phyloP scores from a whole-genome alignment of 2,329 filamentous ascomycete species.

The Escovopsis sp. region DNA sequence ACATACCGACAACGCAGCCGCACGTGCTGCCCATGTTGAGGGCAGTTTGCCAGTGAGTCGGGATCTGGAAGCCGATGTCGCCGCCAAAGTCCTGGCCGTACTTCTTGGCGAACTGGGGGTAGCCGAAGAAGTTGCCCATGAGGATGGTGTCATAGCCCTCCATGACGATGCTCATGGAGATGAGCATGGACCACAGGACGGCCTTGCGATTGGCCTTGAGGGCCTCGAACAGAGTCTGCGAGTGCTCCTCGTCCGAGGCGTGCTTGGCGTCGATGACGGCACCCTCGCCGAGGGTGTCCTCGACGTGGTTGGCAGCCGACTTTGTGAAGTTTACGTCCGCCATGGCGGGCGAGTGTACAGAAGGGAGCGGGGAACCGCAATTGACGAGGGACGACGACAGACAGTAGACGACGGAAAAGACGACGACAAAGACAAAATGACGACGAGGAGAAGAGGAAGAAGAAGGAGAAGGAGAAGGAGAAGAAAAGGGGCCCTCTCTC shows the following conservation, averaged over 20 bases:
- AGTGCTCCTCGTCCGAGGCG: constrained; percentile 3
- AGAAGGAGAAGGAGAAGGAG: no score
- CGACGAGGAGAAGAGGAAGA: neutral
- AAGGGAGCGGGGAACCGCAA: neutral
- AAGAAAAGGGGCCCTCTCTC: no score
- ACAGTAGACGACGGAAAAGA: no score
- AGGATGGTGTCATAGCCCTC: constrained; percentile 24
- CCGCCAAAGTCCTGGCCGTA: constrained; percentile 4
- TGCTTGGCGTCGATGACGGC: constrained; percentile 3
- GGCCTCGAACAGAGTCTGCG: constrained; percentile 9
- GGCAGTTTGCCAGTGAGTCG: constrained; percentile 35
- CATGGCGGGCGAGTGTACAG: neutral
- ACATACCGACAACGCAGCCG: constrained; percentile 31
- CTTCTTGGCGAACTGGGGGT: constrained; percentile 10
- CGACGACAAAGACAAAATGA: no score
- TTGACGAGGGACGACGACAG: neutral
- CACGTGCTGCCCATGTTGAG: constrained; percentile 29
- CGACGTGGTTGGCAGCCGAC: constrained; percentile 1
- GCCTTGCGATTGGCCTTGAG: constrained; percentile 20
- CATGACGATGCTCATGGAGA: constrained; percentile 27
- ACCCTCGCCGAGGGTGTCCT: constrained; percentile 3
- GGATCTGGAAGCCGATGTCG: constrained; percentile 20
- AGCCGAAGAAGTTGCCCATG: constrained; percentile 23
- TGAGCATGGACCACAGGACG: constrained; percentile 21
- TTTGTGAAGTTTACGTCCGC: constrained; percentile 2